Conservation (phyloP, 148 eudicot genomes). For the Amaranthus hypochondriacus region DNA sequence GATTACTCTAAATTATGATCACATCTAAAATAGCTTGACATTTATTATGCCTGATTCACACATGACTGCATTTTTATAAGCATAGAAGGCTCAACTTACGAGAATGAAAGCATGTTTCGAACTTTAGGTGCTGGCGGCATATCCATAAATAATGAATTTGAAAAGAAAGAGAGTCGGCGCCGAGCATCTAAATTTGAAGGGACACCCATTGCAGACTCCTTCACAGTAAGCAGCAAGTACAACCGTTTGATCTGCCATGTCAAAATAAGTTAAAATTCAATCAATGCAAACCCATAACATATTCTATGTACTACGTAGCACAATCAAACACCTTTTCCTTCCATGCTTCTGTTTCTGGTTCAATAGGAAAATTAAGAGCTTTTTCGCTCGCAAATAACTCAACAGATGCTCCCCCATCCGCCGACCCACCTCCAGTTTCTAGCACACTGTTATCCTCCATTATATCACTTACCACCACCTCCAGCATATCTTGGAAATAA, state of each 20-base stretch:
- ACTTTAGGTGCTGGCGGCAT: slow-evolving; percentile 98
- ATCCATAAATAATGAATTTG: slow-evolving; percentile 97
- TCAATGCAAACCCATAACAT: not conserved
- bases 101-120: slow-evolving; percentile 97
- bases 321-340: slow-evolving; percentile 68
- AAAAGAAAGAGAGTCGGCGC: slow-evolving; percentile 90
- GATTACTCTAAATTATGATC: not conserved
- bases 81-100: slow-evolving; percentile 48
- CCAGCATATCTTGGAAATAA: slow-evolving; percentile 91
- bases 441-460: slow-evolving; percentile 56
- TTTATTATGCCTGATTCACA: not conserved
- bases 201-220: slow-evolving; percentile 98
- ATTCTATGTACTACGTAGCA: not conserved
- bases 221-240: slow-evolving; percentile 79
- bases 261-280: slow-evolving; percentile 7
- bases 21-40: not conserved
- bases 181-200: slow-evolving; percentile 96
- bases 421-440: slow-evolving; percentile 50
- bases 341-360: slow-evolving; percentile 85
- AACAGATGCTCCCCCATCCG: slow-evolving; percentile 53
- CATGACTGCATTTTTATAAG: not conserved
- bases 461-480: slow-evolving; percentile 93
- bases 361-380: slow-evolving; percentile 82
- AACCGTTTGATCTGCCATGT: slow-evolving; percentile 78
- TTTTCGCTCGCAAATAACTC: slow-evolving; percentile 87